A percentile compares a stretch with the other conserved stretches of the same genome.
phyloP scores from a whole-genome alignment of 495 filamentous ascomycete species.

The Penicillium bovifimosum region DNA sequence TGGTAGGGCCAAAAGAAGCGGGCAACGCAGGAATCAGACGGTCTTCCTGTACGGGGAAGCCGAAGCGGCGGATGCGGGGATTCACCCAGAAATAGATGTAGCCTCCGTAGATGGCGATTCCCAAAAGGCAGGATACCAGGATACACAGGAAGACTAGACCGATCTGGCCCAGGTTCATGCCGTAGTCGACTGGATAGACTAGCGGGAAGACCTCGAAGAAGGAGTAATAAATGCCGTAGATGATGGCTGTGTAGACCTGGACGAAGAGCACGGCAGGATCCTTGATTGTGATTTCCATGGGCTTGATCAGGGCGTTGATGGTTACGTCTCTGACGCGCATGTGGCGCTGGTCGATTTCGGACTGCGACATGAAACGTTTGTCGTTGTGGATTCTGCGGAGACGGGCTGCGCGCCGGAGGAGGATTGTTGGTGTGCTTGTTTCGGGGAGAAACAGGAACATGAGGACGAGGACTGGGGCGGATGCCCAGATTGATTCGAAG shows the following conservation, averaged over 20 bases:
- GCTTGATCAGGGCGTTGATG: slow-evolving; percentile 56
- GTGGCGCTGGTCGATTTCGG: slow-evolving; percentile 47
- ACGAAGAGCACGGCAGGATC: slow-evolving; percentile 60
- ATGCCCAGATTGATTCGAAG: slow-evolving; percentile 48
- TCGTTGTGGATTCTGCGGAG: slow-evolving; percentile 44
- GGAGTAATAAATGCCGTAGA: slow-evolving; percentile 63
- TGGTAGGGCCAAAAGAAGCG: slow-evolving; percentile 47
- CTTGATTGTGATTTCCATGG: slow-evolving; percentile 56
- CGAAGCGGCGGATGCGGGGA: slow-evolving; percentile 41
- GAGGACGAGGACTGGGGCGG: slow-evolving; percentile 40
- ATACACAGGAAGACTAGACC: slow-evolving; percentile 64
- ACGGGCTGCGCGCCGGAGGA: slow-evolving; percentile 51
- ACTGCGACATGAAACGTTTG: slow-evolving; percentile 39
- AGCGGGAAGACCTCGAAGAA: slow-evolving; percentile 73
- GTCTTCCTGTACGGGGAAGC: slow-evolving; percentile 46
- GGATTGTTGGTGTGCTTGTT: slow-evolving; percentile 51
- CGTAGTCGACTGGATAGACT: slow-evolving; percentile 60
- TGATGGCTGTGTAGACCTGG: slow-evolving; percentile 56
- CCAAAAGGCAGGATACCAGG: slow-evolving; percentile 51
- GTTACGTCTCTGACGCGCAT: slow-evolving; percentile 42
- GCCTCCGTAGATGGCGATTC: slow-evolving; percentile 44
- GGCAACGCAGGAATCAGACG: slow-evolving; percentile 52
- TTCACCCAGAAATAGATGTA: slow-evolving; percentile 51
- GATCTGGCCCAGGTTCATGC: slow-evolving; percentile 54
- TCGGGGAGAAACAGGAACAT: slow-evolving; percentile 55